phyloP scores from a whole-genome alignment of 805 yeast species.

The Metschnikowia hibisci region DNA sequence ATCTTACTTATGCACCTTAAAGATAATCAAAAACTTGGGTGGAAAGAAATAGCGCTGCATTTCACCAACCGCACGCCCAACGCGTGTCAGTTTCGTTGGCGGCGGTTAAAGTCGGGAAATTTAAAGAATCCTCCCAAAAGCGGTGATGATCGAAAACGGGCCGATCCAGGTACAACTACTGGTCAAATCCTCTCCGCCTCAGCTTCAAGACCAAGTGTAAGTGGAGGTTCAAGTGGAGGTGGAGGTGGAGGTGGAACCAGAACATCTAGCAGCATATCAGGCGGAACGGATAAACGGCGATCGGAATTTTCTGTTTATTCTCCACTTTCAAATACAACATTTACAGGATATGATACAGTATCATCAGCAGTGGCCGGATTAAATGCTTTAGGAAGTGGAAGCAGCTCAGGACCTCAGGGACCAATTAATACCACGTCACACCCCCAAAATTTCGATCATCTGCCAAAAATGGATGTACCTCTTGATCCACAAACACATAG shows the following conservation, averaged over 20 bases:
- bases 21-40: constrained; percentile 79
- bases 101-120: constrained; percentile 51
- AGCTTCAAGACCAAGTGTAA: no score
- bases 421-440: constrained; percentile 18
- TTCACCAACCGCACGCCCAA: constrained; percentile 81
- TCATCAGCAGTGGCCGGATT: constrained; percentile 43
- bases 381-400: constrained; percentile 34
- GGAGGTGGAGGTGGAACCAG: no score
- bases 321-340: constrained; percentile 33
- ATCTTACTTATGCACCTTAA: constrained; percentile 53
- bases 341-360: constrained; percentile 40
- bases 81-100: constrained; percentile 89
- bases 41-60: constrained; percentile 82
- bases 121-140: constrained; percentile 37
- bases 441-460: constrained; percentile 22
- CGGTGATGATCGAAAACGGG: constrained; percentile 6
- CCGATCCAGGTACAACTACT: no score
- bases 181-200: no score
- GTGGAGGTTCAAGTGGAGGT: no score
- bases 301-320: constrained; percentile 25
- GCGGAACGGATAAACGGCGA: constrained; percentile 2
- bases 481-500: constrained; percentile 32
- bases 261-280: no score
- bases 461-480: constrained; percentile 25
- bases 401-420: constrained; percentile 5